Base-by-base conservation (phyloP, 176 grass and related monocot genomes). In the Oryza glumipatula region DNA sequence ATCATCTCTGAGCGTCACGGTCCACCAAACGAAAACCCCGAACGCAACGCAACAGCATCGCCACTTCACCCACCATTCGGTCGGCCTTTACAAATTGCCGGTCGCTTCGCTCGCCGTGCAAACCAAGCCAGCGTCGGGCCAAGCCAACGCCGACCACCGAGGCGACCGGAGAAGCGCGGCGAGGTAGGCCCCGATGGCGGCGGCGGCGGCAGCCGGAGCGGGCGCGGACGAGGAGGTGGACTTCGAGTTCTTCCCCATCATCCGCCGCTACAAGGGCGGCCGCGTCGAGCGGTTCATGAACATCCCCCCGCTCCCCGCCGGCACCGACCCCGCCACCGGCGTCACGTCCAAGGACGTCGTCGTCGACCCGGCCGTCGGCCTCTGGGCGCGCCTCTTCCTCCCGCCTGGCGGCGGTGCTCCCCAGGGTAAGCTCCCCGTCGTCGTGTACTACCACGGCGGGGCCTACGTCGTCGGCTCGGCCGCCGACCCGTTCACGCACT, bases 361-460 rank as follows among this genome's bases (percentile, higher is more conserved):
- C 70, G 71, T 95, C 4, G 85, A 95, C 60, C 33, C 78, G 3
- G 54, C 74, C 68, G 88, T 80, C 6, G 88, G 88, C 65, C 70
- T 90, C 76, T 92, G 90, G 86, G 90, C 88, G 60, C 93, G 93
- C 61, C 39, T 95, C 82, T 95, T 92, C 88, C 88, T 95, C 22
- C 93, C 93, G 6, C 41, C 85, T 8, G 51, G 43, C 43, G 38
- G 5, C 38, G 41, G 8, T 1, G 43, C 43, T 44, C 9, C 43
- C 1, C 48, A 44, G 2, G 41, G 41, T 4, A 94, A 90, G 70
- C 88, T 95, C 70, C 85, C 93, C 19, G 66, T 91, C 52, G 48
- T 94, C 61, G 65, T 94, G 7, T 89, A 87, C 70, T 94, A 91
- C 89, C 92, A 94, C 82, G 89, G 92, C 54, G 92, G 92, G 28